Evolutionary conservation across 2,329 filamentous ascomycete genomes (phyloP).

Genomic region (Metarhizium rileyi): DNA sequence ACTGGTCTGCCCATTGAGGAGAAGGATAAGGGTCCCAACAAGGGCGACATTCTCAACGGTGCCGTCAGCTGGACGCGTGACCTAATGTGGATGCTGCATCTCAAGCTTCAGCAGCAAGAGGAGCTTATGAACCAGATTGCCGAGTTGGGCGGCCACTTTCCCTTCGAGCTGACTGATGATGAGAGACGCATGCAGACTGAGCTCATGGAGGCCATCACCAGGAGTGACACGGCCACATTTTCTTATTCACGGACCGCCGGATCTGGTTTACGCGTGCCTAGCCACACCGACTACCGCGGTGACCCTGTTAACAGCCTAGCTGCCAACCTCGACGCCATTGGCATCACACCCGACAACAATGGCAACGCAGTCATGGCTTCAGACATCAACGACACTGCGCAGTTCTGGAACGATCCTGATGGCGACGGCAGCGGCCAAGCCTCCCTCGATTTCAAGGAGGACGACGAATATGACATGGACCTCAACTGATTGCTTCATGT

Average conservation of each 20-base stretch:
- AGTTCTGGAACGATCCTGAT: constrained; percentile 59
- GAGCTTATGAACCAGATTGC: constrained; percentile 69
- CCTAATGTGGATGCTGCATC: constrained; percentile 91
- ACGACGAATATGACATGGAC: constrained; percentile 89
- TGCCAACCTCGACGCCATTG: constrained; percentile 26
- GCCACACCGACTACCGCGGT: constrained; percentile 85
- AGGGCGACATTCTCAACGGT: constrained; percentile 95
- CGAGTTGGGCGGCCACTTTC: constrained; percentile 63
- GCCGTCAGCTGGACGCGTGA: constrained; percentile 96
- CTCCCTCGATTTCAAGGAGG: constrained; percentile 75
- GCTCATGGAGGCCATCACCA: constrained; percentile 75
- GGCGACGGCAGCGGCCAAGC: constrained; percentile 61
- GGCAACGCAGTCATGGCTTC: constrained; percentile 26
- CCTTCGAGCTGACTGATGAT: constrained; percentile 79
- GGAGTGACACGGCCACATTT: constrained; percentile 67
- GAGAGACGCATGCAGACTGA: constrained; percentile 94
- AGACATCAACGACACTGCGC: constrained; percentile 40
- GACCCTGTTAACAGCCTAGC: constrained; percentile 51
- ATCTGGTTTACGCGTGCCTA: constrained; percentile 79
- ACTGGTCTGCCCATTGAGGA: constrained; percentile 89
- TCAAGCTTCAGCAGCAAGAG: constrained; percentile 83
- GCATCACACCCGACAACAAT: constrained; percentile 30
- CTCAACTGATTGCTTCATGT: constrained; percentile 28
- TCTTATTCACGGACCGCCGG: constrained; percentile 77
- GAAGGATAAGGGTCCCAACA: constrained; percentile 97